Conservation (phyloP, 225 moss, liverwort and hornwort species). For the Thuidium tamariscinum region DNA sequence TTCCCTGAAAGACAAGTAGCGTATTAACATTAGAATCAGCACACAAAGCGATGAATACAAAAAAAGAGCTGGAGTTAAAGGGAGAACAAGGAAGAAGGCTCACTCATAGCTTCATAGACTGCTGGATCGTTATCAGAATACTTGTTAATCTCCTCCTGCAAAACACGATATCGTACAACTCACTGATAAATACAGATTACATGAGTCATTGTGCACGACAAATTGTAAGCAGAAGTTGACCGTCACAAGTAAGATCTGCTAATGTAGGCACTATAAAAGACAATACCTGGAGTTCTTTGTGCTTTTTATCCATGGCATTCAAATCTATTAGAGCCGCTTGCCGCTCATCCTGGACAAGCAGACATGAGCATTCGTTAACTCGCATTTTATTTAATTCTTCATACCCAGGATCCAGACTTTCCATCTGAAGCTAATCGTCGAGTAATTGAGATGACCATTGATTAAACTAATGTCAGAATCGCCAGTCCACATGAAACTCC, state of each 20-base stretch:
- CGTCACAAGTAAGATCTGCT: background rate
- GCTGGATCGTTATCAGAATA: slow-evolving; percentile 66
- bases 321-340: slow-evolving; percentile 35
- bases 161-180: background rate
- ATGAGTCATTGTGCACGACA: background rate
- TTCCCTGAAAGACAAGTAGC: slow-evolving; percentile 15
- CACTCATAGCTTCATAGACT: slow-evolving; percentile 59
- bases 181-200: background rate
- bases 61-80: background rate
- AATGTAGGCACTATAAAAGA: background rate
- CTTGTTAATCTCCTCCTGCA: slow-evolving; percentile 48
- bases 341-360: slow-evolving; percentile 36
- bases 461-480: background rate
- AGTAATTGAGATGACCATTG: background rate
- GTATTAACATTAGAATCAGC: background rate
- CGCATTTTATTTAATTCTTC: background rate
- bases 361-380: background rate
- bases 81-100: background rate
- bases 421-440: background rate
- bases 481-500: background rate
- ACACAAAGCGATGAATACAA: background rate
- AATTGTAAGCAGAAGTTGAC: background rate
- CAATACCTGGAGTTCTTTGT: slow-evolving; percentile 46
- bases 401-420: background rate
- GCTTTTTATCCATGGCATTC: slow-evolving; percentile 37